These are phyloP conservation scores for Candida coleopterorum DNA, from an alignment of 805 yeast genomes.

Conservation along the genomic window DNA sequence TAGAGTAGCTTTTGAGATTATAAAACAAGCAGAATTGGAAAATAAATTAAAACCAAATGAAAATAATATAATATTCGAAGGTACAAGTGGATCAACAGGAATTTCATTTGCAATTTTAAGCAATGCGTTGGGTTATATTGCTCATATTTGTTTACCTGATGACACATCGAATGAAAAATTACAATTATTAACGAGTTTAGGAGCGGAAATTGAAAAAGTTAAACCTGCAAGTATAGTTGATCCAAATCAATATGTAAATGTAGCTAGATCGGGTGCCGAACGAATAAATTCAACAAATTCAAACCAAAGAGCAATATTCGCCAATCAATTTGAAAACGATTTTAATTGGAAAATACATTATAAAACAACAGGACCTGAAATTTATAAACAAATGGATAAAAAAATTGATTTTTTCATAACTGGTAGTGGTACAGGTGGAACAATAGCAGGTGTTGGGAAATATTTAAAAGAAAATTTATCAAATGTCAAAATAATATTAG, in stretches of 20 bases:
- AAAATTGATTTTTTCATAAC: slow-evolving; percentile 73
- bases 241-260: slow-evolving; percentile 86
- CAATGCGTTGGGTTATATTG: slow-evolving; percentile 79
- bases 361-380: slow-evolving; percentile 86
- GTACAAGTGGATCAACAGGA: slow-evolving; percentile 96
- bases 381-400: slow-evolving; percentile 57
- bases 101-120: slow-evolving; percentile 90
- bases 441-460: slow-evolving; percentile 83
- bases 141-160: slow-evolving; percentile 92
- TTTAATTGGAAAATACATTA: slow-evolving; percentile 86
- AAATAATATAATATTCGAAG: slow-evolving; percentile 83
- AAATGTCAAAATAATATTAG: slow-evolving; percentile 53
- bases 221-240: slow-evolving; percentile 95
- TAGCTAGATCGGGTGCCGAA: slow-evolving; percentile 68
- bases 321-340: slow-evolving; percentile 93
- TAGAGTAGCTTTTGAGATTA: slow-evolving; percentile 83
- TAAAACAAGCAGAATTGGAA: slow-evolving; percentile 56
- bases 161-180: slow-evolving; percentile 87
- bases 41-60: slow-evolving; percentile 55
- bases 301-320: slow-evolving; percentile 65
- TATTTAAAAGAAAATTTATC: slow-evolving; percentile 65
- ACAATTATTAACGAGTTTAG: slow-evolving; percentile 62
- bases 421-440: slow-evolving; percentile 98
- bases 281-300: slow-evolving; percentile 35
- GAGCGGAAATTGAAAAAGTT: slow-evolving; percentile 80